A percentile compares a stretch with the other conserved stretches of the same genome.
These are phyloP conservation scores for Aristolochia fimbriata DNA, from an alignment of 164 flowering plant genomes.

Conservation along the genomic window DNA sequence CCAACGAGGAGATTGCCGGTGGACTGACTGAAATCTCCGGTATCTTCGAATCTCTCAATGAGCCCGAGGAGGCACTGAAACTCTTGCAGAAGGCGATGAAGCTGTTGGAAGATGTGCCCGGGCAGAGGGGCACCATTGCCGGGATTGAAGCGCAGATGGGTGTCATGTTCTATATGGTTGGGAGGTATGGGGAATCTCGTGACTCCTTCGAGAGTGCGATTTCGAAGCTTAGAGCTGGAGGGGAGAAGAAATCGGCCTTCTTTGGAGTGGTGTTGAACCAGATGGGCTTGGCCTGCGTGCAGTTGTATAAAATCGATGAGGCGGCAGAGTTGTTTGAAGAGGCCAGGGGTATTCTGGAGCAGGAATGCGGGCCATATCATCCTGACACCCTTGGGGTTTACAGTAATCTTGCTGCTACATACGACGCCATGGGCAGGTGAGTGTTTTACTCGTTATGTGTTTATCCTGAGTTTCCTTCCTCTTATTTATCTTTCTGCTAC, in stretches of 20 bases:
- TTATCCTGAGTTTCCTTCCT: too few relatives aligned
- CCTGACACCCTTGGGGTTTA: constrained; percentile 92
- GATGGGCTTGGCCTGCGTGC: constrained; percentile 93
- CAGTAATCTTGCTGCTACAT: constrained; percentile 93
- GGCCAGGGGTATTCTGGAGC: constrained; percentile 74
- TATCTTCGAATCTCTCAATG: constrained; percentile 81
- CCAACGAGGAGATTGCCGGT: constrained; percentile 80
- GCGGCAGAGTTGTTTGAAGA: constrained; percentile 91
- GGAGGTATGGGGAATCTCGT: constrained; percentile 71
- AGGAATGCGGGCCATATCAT: constrained; percentile 83
- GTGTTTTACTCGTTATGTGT: neutral
- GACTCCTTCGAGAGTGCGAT: constrained; percentile 73
- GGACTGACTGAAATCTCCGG: constrained; percentile 88
- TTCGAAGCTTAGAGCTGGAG: constrained; percentile 72
- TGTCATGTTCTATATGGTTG: constrained; percentile 79
- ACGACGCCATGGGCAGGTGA: constrained; percentile 99
- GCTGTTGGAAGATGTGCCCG: constrained; percentile 81
- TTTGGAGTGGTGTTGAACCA: constrained; percentile 92
- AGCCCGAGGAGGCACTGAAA: constrained; percentile 88
- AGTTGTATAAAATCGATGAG: constrained; percentile 85
- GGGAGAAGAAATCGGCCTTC: constrained; percentile 92
- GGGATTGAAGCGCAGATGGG: constrained; percentile 98
- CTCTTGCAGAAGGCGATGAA: constrained; percentile 84
- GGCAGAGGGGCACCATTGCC: constrained; percentile 81
- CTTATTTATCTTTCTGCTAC: too few relatives aligned